Percentiles rank a stretch among this genome's conserved stretches.
These are phyloP conservation scores for Debaryomyces coudertii DNA, from an alignment of 1,139 yeast genomes.

Conservation along the genomic window DNA sequence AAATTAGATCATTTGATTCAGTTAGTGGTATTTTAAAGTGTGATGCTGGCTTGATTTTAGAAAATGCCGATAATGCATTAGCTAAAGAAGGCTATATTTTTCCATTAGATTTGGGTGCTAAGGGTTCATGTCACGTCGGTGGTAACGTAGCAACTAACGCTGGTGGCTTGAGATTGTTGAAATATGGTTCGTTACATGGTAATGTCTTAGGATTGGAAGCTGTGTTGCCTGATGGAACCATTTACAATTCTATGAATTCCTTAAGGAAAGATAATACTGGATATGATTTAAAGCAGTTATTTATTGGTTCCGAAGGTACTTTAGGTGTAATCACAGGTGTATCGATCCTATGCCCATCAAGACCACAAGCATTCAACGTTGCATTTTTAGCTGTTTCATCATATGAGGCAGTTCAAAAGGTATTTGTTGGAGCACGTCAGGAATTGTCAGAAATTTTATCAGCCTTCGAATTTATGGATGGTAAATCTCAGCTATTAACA, in stretches of 20 bases:
- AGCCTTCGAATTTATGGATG: conserved; percentile 95
- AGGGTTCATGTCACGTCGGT: conserved; percentile 96
- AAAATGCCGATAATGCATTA: conserved; percentile 78
- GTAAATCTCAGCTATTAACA: conserved; percentile 69
- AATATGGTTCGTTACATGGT: conserved; percentile 94
- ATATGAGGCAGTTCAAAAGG: conserved; percentile 79
- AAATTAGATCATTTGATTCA: conserved; percentile 77
- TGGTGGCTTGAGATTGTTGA: conserved; percentile 85
- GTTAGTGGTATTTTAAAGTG: conserved; percentile 84
- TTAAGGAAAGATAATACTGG: conserved; percentile 95
- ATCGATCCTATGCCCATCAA: conserved; percentile 87
- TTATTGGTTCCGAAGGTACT: conserved; percentile 93
- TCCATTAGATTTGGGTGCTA: conserved; percentile 95
- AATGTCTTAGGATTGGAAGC: conserved; percentile 89
- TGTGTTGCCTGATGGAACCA: conserved; percentile 86
- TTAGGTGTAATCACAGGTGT: conserved; percentile 89
- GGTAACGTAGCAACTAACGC: conserved; percentile 97
- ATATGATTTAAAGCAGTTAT: conserved; percentile 86
- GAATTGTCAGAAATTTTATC: conserved; percentile 86
- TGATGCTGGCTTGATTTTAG: conserved; percentile 91
- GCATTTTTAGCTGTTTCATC: conserved; percentile 84
- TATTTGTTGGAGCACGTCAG: conserved; percentile 75
- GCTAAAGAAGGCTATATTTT: conserved; percentile 85
- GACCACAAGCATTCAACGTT: conserved; percentile 85
- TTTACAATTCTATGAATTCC: conserved; percentile 77